These are phyloP conservation scores for Limnomonas spitsbergensis DNA, from an alignment of 139 green algal genomes.

Conservation along the genomic window DNA sequence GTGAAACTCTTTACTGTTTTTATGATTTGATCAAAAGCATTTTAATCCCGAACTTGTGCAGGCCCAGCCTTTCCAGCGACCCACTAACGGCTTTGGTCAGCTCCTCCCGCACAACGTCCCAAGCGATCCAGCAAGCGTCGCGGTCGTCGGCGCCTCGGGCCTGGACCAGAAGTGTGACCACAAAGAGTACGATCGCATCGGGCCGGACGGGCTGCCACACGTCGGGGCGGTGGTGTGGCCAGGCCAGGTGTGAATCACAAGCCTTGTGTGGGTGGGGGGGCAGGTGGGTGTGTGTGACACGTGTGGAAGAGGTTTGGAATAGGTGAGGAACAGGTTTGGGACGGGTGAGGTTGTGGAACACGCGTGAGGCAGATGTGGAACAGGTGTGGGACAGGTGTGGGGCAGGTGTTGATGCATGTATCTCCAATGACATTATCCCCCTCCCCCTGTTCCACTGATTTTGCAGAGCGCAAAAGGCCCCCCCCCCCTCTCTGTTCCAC, in stretches of 20 bases:
- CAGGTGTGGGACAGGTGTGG: too few species aligned
- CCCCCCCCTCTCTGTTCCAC: too few species aligned
- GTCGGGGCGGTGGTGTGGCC: constrained; percentile 77
- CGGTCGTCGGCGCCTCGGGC: background rate
- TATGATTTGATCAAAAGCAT: too few species aligned
- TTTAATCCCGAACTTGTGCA: constrained; percentile 13
- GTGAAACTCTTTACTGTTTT: too few species aligned
- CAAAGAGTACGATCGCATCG: constrained; percentile 61
- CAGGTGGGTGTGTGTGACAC: background rate
- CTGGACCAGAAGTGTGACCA: constrained; percentile 40
- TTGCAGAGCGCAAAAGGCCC: too few species aligned
- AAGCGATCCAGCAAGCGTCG: background rate
- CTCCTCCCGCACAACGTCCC: constrained; percentile 64
- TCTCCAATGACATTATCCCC: too few species aligned
- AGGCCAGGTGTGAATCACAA: constrained; percentile 29
- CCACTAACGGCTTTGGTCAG: constrained; percentile 69
- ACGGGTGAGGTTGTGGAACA: too few species aligned
- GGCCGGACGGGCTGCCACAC: constrained; percentile 72
- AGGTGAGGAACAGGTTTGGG: too few species aligned
- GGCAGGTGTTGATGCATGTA: too few species aligned
- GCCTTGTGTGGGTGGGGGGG: background rate
- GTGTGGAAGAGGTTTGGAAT: too few species aligned
- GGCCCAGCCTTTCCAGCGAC: constrained; percentile 14
- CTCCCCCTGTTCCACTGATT: too few species aligned
- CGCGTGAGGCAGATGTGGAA: too few species aligned